Base-by-base conservation (phyloP, 2,329 filamentous ascomycete genomes). In the Lasiodiplodia gonubiensis region DNA sequence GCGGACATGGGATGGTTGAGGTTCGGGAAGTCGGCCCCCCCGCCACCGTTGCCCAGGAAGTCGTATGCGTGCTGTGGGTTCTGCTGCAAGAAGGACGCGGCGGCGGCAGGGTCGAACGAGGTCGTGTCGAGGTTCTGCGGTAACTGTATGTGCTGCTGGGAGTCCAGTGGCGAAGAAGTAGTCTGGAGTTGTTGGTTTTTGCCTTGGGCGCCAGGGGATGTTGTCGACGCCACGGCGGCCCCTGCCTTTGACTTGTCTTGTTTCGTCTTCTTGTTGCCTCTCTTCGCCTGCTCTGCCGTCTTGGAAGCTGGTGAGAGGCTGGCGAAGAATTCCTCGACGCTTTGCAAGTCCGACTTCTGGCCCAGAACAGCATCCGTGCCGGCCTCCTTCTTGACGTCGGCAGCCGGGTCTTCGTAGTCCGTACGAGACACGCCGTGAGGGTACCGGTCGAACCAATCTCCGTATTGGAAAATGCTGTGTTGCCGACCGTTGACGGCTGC, bases 361-460 rank as follows among this genome's bases (percentile, higher is more conserved):
- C 93, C 92, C 71, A 97, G 85, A 1, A 95, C 93, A 0, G 91
- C 93, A 75, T 97, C 93, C n/a, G 92, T 90, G 10, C 91, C 90
- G 49, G 87, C 90, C 74, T 96, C 92, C 72, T 90, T 92, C 76
- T 90, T 89, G 73, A 87, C 84, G 49, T 86, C 84, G 4, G 84
- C 80, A 33, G 87, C 88, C 1, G 92, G 90, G 71, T 95, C 92
- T 73, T 93, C 89, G 78, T 92, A 95, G 74, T 97, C 93, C 1
- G 89, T 86, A 69, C 92, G 89, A 3, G 92, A 92, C 18, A 98
- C 92, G 2, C 95, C 95, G 73, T 97, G 92, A 0, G 95, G 95
- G 76, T 97, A 98, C 71, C 92, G 88, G 75, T 95, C 92, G 74
- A 98, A 98, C 95, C 95, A 98, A 79, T 98, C 95, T 63, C 94